A percentile compares a stretch with the other conserved stretches of the same genome.
phyloP scores from a whole-genome alignment of 768 basidiomycete genomes.

The Amanita rubescens region DNA sequence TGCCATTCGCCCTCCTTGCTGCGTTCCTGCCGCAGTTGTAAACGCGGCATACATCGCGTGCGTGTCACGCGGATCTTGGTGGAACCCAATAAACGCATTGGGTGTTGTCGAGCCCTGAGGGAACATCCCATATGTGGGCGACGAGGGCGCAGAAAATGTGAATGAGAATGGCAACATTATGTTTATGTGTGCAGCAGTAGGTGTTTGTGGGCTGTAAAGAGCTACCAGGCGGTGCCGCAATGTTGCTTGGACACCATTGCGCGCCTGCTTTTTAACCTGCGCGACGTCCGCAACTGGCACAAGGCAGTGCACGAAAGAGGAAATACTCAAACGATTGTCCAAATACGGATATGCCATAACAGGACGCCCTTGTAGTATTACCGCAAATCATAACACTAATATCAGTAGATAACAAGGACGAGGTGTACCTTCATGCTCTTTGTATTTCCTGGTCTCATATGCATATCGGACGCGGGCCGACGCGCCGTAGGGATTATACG shows the following conservation, averaged over 20 bases:
- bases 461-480: too few species aligned
- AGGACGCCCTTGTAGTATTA: too few species aligned
- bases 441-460: too few species aligned
- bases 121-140: conserved; percentile 55
- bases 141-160: conserved; percentile 40
- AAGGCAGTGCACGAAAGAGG: conserved; percentile 1
- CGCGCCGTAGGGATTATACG: too few species aligned
- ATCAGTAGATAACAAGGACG: too few species aligned
- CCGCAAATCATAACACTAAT: too few species aligned
- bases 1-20: not conserved
- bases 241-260: not conserved
- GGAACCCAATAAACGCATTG: conserved; percentile 48
- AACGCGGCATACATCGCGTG: conserved; percentile 55
- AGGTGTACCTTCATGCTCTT: too few species aligned
- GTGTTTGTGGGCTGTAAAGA: not conserved
- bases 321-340: not conserved
- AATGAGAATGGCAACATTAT: conserved; percentile 6
- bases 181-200: not conserved
- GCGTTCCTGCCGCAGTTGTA: conserved; percentile 11
- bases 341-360: not conserved
- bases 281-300: not conserved
- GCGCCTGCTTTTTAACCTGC: not conserved
- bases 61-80: conserved; percentile 54
- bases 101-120: conserved; percentile 47
- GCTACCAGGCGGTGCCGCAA: not conserved